Evolutionary conservation across 352 stramenopile genomes (phyloP), one percentile per base, ranked within the genome.

Genomic region (Phytophthora parvispora): DNA sequence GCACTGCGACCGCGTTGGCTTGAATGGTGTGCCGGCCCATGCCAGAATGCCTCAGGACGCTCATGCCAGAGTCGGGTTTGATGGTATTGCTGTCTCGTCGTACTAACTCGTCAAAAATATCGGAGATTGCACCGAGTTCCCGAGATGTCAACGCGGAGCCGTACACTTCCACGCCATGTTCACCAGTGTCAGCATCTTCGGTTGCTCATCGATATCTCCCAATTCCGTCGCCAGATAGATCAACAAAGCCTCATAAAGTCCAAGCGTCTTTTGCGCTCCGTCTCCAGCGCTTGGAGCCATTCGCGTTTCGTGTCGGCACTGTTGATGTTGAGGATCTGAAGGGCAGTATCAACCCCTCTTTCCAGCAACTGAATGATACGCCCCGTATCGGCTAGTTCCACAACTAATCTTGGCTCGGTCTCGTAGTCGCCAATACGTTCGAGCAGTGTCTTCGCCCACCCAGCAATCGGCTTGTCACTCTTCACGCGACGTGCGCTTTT

Each of bases 61-160:
- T 76, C 40, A 74, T 73, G 0, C 72, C 72, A n/a, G 76, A 79
- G 29, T 76, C 67, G 12, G 76, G 32, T n/a, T 79, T 79, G 38
- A 72, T 64, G 9, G 64, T 74, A 8, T 74, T 74, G 18, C 50
- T 54, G 22, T 76, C 67, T n/a, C 7, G 36, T 9, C 12, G 29
- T 28, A 53, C 52, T 15, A 74, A 3, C 12, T 24, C 18, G 15
- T 69, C 31, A 29, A 54, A 73, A 27, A 69, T 13, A 15, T 15
- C 1, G 27, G 34, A 20, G 6, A 71, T 55, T 1, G 63, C 15
- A 34, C 52, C 54, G 16, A 64, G 20, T 43, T 73, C 64, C 22
- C 29, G 10, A 5, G 58, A 15, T 2, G 34, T 67, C 42, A 74
- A n/a, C 0, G 49, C 9, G 4, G 31, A 31, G 1, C 27, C 38